These are phyloP conservation scores for Allantophomopsis cytisporea DNA, from an alignment of 2,329 filamentous ascomycete species.

Conservation along the genomic window DNA sequence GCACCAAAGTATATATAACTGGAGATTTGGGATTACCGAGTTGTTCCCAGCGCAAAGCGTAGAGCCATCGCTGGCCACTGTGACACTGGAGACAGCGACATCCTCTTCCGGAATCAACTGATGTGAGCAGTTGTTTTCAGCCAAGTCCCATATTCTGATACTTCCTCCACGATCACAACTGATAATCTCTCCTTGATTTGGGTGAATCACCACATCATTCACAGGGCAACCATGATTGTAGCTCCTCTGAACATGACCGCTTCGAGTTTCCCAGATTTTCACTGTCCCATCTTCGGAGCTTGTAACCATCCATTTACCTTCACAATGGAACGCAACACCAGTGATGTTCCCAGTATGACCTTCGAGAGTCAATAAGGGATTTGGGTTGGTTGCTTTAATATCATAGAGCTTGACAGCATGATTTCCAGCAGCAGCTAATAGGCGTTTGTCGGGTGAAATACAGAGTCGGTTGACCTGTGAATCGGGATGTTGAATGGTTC, in stretches of 20 bases:
- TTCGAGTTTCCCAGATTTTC: constrained; percentile 92
- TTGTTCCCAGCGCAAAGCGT: constrained; percentile 91
- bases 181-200: constrained; percentile 96
- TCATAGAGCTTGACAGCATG: constrained; percentile 95
- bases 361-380: constrained; percentile 84
- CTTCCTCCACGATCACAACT: constrained; percentile 89
- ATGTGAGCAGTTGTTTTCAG: constrained; percentile 93
- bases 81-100: constrained; percentile 85
- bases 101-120: constrained; percentile 95
- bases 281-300: constrained; percentile 93
- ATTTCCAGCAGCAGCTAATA: constrained; percentile 65
- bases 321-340: constrained; percentile 93
- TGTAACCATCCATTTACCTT: constrained; percentile 99
- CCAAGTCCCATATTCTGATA: constrained; percentile 90
- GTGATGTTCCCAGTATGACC: constrained; percentile 95
- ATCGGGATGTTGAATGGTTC: constrained; percentile 95
- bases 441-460: constrained; percentile 96
- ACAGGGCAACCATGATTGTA: constrained; percentile 82
- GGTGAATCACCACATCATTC: constrained; percentile 98
- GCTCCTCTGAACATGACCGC: constrained; percentile 76
- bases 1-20: neutral
- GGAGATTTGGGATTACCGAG: constrained; percentile 36
- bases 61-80: constrained; percentile 86
- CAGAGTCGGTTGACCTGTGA: constrained; percentile 97
- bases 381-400: constrained; percentile 96